These are phyloP conservation scores for Colletotrichum tropicale DNA, from an alignment of 2,329 filamentous ascomycete genomes.

Conservation along the genomic window DNA sequence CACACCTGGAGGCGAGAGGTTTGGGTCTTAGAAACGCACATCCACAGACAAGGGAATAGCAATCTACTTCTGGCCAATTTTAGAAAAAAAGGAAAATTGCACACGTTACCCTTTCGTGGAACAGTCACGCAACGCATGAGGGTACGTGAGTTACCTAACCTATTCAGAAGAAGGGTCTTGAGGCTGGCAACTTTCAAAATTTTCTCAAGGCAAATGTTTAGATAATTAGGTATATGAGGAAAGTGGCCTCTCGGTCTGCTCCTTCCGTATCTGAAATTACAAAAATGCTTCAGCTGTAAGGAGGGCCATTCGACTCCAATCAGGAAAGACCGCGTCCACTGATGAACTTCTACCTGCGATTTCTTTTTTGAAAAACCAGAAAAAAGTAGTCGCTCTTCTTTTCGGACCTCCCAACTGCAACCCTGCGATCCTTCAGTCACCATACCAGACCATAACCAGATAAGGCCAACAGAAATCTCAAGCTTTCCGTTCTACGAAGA, in stretches of 20 bases:
- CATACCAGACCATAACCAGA: too few species aligned
- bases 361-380: fast-evolving
- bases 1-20: too few species aligned
- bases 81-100: too few species aligned
- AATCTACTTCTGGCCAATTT: too few species aligned
- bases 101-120: too few species aligned
- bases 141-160: background rate
- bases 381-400: background rate
- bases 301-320: background rate
- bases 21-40: too few species aligned
- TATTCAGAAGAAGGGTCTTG: background rate
- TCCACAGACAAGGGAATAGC: too few species aligned
- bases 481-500: too few species aligned
- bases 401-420: background rate
- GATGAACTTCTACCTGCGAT: background rate
- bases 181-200: background rate
- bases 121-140: background rate
- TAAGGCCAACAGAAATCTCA: too few species aligned
- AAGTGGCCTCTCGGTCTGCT: background rate
- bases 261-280: background rate
- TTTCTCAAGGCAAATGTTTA: background rate
- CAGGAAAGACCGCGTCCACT: background rate
- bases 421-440: background rate
- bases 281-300: background rate
- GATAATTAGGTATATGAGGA: background rate